Conservation (phyloP, 345 rosid species). For the Viola odorata region DNA sequence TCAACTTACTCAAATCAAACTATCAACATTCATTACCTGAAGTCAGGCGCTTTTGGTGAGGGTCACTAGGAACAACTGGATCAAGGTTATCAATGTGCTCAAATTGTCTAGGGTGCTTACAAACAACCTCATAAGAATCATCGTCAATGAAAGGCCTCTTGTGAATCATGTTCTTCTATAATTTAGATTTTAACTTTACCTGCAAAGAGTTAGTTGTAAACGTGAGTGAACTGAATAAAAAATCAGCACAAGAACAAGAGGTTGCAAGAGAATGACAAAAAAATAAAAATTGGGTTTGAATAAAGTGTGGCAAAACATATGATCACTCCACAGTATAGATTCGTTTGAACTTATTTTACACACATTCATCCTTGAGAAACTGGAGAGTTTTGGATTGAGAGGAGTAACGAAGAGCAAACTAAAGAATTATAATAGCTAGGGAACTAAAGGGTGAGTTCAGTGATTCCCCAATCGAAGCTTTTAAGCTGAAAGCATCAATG, state of each 20-base stretch:
- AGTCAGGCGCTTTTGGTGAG: constrained; percentile 5
- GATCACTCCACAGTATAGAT: no score
- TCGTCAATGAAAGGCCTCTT: constrained; percentile 47
- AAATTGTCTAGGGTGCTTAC: constrained; percentile 40
- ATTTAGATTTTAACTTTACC: not conserved
- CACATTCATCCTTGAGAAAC: no score
- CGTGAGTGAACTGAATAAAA: not conserved
- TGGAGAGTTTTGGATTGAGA: no score
- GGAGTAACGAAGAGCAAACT: no score
- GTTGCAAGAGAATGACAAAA: not conserved
- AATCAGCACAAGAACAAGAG: not conserved
- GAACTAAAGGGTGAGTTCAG: no score
- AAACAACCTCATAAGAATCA: constrained; percentile 31
- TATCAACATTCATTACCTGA: constrained; percentile 34
- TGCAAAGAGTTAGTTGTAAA: not conserved
- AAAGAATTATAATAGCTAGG: no score
- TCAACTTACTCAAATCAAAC: constrained; percentile 1
- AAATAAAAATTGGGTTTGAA: not conserved
- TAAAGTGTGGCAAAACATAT: not conserved
- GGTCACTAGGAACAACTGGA: constrained; percentile 14
- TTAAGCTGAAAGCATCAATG: no score
- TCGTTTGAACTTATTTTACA: no score
- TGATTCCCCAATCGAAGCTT: no score
- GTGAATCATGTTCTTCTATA: constrained; percentile 38
- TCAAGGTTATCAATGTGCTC: constrained; percentile 24